Evolutionary conservation across 225 moss, liverwort and hornwort genomes (phyloP), one percentile per base, ranked within the genome.

Genomic region (Thuidium tamariscinum): DNA sequence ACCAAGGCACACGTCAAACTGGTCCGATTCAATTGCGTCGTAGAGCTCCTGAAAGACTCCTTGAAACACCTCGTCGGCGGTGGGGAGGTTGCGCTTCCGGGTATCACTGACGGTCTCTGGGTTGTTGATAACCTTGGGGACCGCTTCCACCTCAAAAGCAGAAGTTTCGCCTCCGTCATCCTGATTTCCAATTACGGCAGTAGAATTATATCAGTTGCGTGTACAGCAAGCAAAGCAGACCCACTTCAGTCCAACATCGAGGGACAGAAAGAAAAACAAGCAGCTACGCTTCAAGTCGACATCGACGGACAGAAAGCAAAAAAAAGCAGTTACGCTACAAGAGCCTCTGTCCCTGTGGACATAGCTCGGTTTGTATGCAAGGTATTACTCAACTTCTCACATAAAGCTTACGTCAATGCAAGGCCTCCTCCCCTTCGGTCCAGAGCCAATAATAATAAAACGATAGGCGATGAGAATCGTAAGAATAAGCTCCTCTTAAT

Each of bases 11-110:
- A 89, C 69, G 42, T 92, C 90, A 22, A 85, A 87, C 74, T 86
- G 61, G 62, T 90, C 88, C 39, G 85, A 90, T 8, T 90, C 89
- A 27, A 90, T 85, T n/a, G 71, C 75, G 49, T 89, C 90, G 26
- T 80, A 83, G 5, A 92, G 74, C 7, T 89, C 92, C 82, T 87
- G 89, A 69, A 90, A 92, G 61, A 86, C 59, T 29, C 71, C 87
- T 55, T 60, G 73, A 14, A 72, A 80, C 14, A 37, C 21, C 79
- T 90, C 76, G 77, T 90, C 88, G 55, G 72, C 27, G 73, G 72
- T 73, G 81, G 86, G 77, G 26, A 80, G 34, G 89, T 54, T 77
- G 56, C 37, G 82, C 60, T 79, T 82, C 74, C 52, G 69, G 27
- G 70, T 30, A 70, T 86, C 12, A 2, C 0, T 4, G 32, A 65